These are phyloP conservation scores for Colletotrichum theobromicola DNA, from an alignment of 2,329 filamentous ascomycete species.

Conservation along the genomic window DNA sequence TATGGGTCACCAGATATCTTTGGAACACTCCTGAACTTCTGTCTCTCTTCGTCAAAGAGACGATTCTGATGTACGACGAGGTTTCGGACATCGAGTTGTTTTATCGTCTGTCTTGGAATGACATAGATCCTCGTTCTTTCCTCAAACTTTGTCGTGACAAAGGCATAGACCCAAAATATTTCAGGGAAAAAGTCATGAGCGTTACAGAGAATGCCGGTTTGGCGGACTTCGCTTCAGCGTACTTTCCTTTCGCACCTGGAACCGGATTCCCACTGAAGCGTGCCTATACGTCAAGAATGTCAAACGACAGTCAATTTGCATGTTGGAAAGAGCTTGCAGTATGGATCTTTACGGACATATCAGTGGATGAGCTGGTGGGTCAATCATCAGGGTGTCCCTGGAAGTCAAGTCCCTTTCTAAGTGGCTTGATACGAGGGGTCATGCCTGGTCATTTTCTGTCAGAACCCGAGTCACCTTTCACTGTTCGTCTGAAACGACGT, in stretches of 20 bases:
- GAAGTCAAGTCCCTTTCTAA: neutral
- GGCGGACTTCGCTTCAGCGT: fast-evolving
- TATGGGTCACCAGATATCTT: no score
- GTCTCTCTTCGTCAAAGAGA: neutral
- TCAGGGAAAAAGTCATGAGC: neutral
- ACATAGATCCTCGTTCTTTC: neutral
- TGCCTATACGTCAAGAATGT: no score
- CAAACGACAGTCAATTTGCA: no score
- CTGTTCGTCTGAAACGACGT: no score
- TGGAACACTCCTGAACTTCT: fast-evolving
- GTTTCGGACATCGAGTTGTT: neutral
- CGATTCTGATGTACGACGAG: fast-evolving
- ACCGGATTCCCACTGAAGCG: no score
- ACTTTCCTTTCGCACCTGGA: neutral
- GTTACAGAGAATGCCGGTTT: fast-evolving
- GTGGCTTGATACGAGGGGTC: no score
- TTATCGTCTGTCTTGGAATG: fast-evolving
- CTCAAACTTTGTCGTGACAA: neutral
- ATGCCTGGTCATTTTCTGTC: no score
- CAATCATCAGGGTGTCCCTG: neutral
- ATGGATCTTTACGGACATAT: neutral
- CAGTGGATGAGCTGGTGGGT: neutral
- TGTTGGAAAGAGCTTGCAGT: neutral
- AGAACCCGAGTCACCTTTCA: no score
- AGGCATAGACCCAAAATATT: neutral